A percentile compares a stretch with the other conserved stretches of the same genome.
Conservation (phyloP, 306 rosid species). For the Pyrus bretschneideri region DNA sequence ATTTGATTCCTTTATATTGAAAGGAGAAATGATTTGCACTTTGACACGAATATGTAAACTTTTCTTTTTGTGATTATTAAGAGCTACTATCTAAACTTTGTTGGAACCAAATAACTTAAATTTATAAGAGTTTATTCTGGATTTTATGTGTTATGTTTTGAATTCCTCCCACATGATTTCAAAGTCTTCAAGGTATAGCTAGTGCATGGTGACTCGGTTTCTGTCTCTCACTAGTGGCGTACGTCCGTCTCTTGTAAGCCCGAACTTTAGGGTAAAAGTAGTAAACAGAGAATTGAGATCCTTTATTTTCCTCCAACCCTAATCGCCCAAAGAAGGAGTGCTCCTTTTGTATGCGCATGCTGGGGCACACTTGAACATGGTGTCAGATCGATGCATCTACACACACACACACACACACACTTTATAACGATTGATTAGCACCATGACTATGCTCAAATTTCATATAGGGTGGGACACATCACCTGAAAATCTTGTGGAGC, state of each 20-base stretch:
- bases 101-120: too few relatives aligned
- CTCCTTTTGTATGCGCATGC: constrained; percentile 4
- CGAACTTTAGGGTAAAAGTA: not conserved
- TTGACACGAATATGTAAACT: too few relatives aligned
- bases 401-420: not conserved
- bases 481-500: not conserved
- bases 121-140: not conserved
- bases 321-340: not conserved
- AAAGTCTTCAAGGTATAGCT: not conserved
- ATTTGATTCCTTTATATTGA: too few relatives aligned
- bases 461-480: not conserved
- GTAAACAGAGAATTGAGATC: not conserved
- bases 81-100: too few relatives aligned
- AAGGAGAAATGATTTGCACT: too few relatives aligned
- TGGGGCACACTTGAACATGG: not conserved
- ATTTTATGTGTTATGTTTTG: not conserved
- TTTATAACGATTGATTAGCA: not conserved
- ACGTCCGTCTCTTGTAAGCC: not conserved
- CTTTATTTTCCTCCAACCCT: not conserved
- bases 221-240: not conserved
- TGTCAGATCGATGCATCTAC: not conserved
- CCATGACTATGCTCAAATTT: not conserved
- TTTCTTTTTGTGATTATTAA: too few relatives aligned
- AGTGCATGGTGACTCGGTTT: not conserved
- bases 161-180: not conserved